Percentiles rank a stretch among this genome's conserved stretches.
Conservation (phyloP, 2,329 filamentous ascomycete species). For the Tolypocladium cylindrosporum region DNA sequence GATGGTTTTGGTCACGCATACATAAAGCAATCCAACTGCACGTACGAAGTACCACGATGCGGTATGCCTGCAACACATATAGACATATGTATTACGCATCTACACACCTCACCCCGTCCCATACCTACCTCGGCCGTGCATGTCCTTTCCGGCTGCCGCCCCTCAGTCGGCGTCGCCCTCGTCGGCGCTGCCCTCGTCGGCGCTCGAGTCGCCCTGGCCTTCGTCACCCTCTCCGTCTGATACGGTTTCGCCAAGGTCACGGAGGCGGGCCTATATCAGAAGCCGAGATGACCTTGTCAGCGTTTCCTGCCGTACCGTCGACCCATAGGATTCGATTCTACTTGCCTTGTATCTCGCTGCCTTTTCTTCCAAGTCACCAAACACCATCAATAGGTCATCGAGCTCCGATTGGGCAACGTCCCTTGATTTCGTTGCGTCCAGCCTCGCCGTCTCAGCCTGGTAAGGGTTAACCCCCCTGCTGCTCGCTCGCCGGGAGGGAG, state of each 20-base stretch:
- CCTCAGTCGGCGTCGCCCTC: constrained; percentile 23
- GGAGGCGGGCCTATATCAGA: constrained; percentile 42
- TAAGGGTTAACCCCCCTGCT: neutral
- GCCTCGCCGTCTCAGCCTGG: constrained; percentile 21
- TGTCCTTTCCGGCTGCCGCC: neutral
- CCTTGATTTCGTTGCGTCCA: constrained; percentile 48
- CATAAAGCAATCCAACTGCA: neutral
- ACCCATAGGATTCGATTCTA: neutral
- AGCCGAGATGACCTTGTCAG: neutral
- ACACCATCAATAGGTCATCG: constrained; percentile 73
- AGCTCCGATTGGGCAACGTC: constrained; percentile 60
- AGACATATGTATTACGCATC: neutral
- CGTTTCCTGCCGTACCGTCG: neutral
- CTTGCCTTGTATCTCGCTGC: constrained; percentile 63
- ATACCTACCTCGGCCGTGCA: neutral
- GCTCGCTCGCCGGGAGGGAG: neutral
- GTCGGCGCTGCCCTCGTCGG: constrained; percentile 33
- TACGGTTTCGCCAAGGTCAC: constrained; percentile 57
- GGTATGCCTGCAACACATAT: neutral
- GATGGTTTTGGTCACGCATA: neutral
- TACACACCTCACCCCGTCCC: neutral
- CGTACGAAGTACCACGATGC: neutral
- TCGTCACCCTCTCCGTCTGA: constrained; percentile 68
- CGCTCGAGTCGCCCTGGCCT: constrained; percentile 45
- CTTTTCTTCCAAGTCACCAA: constrained; percentile 73